Conservation (phyloP, 306 rosid genomes). For the Cucurbita maxima region DNA sequence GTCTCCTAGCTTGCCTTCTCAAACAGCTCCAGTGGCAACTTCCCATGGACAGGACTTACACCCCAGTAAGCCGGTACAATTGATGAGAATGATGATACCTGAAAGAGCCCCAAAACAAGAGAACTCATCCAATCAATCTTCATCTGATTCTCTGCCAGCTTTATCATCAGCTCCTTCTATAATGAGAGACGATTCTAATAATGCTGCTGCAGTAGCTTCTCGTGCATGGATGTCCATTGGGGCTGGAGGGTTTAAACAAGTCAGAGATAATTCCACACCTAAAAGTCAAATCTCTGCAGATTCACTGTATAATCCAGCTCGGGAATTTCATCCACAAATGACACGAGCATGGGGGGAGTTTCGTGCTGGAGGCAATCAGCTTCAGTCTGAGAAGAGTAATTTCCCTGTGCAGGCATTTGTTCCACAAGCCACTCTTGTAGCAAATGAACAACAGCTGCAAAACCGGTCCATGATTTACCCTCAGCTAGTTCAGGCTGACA, state of each 20-base stretch:
- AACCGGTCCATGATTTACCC: conserved; percentile 55
- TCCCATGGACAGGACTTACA: conserved; percentile 49
- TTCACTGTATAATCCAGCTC: conserved; percentile 54
- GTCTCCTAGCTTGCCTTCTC: conserved; percentile 43
- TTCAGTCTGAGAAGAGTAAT: conserved; percentile 45
- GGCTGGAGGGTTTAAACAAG: conserved; percentile 74
- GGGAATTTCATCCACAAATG: conserved; percentile 50
- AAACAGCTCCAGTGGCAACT: conserved; percentile 36
- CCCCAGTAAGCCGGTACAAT: conserved; percentile 64
- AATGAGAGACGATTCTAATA: conserved; percentile 43
- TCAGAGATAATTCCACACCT: conserved; percentile 44
- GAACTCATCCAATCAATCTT: conserved; percentile 38
- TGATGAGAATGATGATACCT: conserved; percentile 50
- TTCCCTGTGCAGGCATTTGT: conserved; percentile 54
- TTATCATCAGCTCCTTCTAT: conserved; percentile 37
- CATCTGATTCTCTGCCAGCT: conserved; percentile 35
- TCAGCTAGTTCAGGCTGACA: conserved; percentile 57
- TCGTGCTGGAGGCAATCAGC: conserved; percentile 38
- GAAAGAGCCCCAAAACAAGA: conserved; percentile 66
- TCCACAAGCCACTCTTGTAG: conserved; percentile 37
- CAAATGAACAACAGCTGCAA: conserved; percentile 40
- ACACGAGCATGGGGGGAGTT: conserved; percentile 45
- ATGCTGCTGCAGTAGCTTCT: conserved; percentile 83
- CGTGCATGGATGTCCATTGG: conserved; percentile 99
- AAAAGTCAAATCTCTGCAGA: conserved; percentile 59